Evolutionary conservation across 2,329 filamentous ascomycete genomes (phyloP).

Genomic region (Scleromitrula shiraiana): DNA sequence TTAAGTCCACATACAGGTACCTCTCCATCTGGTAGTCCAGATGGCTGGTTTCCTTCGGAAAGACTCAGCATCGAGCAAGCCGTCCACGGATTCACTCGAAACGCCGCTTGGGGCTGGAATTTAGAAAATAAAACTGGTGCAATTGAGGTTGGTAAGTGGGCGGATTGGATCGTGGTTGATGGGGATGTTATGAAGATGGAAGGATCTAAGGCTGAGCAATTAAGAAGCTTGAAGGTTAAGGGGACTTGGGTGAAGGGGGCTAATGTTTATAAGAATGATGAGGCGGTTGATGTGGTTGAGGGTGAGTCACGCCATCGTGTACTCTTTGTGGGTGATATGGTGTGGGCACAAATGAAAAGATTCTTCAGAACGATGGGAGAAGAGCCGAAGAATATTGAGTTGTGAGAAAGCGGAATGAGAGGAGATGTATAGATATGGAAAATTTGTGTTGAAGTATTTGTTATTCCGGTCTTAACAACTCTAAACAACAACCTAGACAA

Average conservation of each 20-base stretch:
- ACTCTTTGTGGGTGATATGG: background rate
- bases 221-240: slow-evolving; percentile 47
- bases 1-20: slow-evolving; percentile 49
- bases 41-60: slow-evolving; percentile 53
- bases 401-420: no score
- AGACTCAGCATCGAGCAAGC: slow-evolving; percentile 51
- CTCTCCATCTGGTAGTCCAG: slow-evolving; percentile 36
- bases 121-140: slow-evolving; percentile 50
- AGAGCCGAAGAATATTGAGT: background rate
- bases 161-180: slow-evolving; percentile 66
- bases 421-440: no score
- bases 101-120: slow-evolving; percentile 51
- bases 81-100: slow-evolving; percentile 52
- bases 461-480: no score
- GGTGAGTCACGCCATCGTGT: background rate
- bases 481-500: no score
- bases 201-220: slow-evolving; percentile 32
- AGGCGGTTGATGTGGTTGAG: background rate
- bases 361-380: background rate
- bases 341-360: background rate
- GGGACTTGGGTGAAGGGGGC: slow-evolving; percentile 64
- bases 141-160: slow-evolving; percentile 52
- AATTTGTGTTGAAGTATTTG: no score
- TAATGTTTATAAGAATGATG: slow-evolving; percentile 13
- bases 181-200: slow-evolving; percentile 38